A percentile compares a stretch with the other conserved stretches of the same genome.
Evolutionary conservation across 2,329 filamentous ascomycete genomes (phyloP).

Genomic region (Aspergillus japonicus): DNA sequence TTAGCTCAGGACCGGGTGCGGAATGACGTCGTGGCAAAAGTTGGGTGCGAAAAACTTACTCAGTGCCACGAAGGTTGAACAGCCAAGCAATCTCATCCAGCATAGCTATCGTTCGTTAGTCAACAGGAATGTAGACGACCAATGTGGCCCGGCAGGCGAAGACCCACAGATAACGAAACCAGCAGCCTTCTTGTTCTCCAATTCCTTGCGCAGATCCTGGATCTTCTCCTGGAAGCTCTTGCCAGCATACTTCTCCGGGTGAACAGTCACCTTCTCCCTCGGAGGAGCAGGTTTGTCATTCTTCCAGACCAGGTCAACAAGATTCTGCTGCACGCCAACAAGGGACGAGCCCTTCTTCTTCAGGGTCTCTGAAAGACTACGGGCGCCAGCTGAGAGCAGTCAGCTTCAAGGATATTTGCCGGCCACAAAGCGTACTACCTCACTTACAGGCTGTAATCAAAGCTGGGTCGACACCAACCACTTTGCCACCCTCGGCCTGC

Average conservation of each 20-base stretch:
- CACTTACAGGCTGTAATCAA: constrained; percentile 68
- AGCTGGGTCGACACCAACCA: constrained; percentile 85
- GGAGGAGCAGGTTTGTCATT: constrained; percentile 70
- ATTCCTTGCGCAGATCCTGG: constrained; percentile 79
- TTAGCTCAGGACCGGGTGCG: constrained; percentile 1
- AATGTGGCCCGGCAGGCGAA: background rate
- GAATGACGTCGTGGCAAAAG: background rate
- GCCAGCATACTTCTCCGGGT: constrained; percentile 72
- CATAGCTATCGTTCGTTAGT: constrained; percentile 57
- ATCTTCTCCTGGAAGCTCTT: constrained; percentile 83
- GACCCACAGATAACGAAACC: constrained; percentile 75
- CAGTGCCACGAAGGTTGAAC: constrained; percentile 92
- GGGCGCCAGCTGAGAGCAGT: constrained; percentile 54
- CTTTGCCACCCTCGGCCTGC: constrained; percentile 80
- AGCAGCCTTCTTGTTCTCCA: constrained; percentile 83
- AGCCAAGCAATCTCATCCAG: constrained; percentile 97
- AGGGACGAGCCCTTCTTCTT: constrained; percentile 79
- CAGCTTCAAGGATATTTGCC: constrained; percentile 5
- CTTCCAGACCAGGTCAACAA: constrained; percentile 91
- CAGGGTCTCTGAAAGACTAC: constrained; percentile 80
- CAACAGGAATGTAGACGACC: background rate
- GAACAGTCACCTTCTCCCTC: constrained; percentile 70
- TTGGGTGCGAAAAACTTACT: constrained; percentile 48
- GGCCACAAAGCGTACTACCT: background rate
- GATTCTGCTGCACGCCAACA: constrained; percentile 72